These are phyloP conservation scores for Plectranthus barbatus DNA, from an alignment of 257 asterid genomes.

Conservation along the genomic window DNA sequence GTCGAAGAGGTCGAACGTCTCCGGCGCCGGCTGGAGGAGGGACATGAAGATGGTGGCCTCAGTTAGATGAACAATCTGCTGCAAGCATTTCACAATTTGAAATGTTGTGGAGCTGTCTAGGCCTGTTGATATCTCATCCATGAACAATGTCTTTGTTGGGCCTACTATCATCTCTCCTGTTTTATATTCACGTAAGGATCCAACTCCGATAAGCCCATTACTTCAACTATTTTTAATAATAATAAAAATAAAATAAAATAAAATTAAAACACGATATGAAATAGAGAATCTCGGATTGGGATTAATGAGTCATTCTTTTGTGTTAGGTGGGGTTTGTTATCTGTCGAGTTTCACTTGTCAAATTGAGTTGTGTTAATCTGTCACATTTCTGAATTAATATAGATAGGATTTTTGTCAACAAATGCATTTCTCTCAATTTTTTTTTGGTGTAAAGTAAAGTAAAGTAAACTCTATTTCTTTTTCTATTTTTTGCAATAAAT, in stretches of 20 bases:
- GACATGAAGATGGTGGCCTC: conserved; percentile 63
- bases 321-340: too few relatives aligned
- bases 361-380: background rate
- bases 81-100: conserved; percentile 60
- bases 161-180: conserved; percentile 76
- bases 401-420: conserved; percentile 17
- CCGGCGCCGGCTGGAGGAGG: conserved; percentile 77
- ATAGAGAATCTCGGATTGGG: background rate
- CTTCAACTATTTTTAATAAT: background rate
- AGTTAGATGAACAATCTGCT: conserved; percentile 54
- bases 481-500: background rate
- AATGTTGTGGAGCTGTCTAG: conserved; percentile 70
- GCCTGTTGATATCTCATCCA: conserved; percentile 79
- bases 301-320: too few relatives aligned
- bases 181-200: too few relatives aligned
- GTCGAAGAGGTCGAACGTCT: conserved; percentile 62
- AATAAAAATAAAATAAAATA: too few relatives aligned
- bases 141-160: conserved; percentile 49
- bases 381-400: background rate
- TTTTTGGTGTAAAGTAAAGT: background rate
- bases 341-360: too few relatives aligned
- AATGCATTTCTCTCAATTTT: background rate
- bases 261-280: background rate
- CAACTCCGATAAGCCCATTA: too few relatives aligned
- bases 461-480: background rate